Evolutionary conservation across 257 asterid genomes (phyloP).

Genomic region (Rhazya stricta): DNA sequence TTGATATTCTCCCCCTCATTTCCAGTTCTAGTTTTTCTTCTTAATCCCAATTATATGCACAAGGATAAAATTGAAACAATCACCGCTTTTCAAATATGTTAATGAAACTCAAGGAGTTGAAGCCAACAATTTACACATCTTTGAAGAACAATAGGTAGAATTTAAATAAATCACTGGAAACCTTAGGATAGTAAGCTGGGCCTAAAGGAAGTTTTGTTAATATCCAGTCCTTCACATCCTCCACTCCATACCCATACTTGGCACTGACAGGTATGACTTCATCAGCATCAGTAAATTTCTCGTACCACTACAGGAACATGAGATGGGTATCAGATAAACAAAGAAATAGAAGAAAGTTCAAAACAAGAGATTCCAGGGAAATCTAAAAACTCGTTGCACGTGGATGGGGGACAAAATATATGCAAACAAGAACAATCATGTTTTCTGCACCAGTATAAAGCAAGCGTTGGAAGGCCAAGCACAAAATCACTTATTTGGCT

Average conservation of each 20-base stretch:
- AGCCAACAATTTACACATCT: not conserved
- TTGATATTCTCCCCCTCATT: slow-evolving; percentile 3
- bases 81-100: not conserved
- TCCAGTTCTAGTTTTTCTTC: not conserved
- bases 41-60: not conserved
- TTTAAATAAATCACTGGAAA: slow-evolving; percentile 16
- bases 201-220: slow-evolving; percentile 82
- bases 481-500: not conserved
- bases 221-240: slow-evolving; percentile 94
- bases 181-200: slow-evolving; percentile 95
- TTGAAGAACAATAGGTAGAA: not conserved
- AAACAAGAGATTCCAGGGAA: not conserved
- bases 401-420: not conserved
- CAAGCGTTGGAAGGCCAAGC: not conserved
- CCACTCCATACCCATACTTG: slow-evolving; percentile 92
- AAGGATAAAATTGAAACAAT: not conserved
- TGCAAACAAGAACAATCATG: not conserved
- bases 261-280: slow-evolving; percentile 99
- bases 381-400: not conserved
- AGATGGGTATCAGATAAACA: slow-evolving; percentile 9
- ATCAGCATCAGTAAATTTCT: slow-evolving; percentile 78
- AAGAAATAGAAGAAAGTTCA: not conserved
- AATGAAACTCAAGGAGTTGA: not conserved
- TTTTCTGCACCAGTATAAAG: not conserved
- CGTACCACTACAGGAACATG: slow-evolving; percentile 73